Conservation (phyloP, 305 asterid genomes). For the Solanum hybrid region DNA sequence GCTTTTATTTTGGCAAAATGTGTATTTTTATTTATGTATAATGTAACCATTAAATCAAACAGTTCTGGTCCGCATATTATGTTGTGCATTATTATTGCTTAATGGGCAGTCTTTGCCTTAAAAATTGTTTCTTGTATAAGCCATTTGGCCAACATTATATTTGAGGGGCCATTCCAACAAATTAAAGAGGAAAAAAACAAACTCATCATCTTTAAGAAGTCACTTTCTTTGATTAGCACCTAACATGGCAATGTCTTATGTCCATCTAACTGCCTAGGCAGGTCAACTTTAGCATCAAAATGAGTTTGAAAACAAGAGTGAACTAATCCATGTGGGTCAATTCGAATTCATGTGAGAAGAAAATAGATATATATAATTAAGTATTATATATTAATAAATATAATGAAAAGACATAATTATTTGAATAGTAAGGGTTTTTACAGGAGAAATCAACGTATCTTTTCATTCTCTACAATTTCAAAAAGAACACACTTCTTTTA, state of each 20-base stretch:
- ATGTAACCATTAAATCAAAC: neutral
- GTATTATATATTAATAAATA: too few species aligned
- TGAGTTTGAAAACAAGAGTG: neutral
- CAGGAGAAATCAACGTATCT: neutral
- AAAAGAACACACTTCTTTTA: neutral
- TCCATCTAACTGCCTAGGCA: neutral
- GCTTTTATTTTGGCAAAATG: neutral
- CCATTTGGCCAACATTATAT: neutral
- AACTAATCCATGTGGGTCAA: neutral
- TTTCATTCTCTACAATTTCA: too few species aligned
- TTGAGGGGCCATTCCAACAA: neutral
- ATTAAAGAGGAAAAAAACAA: neutral
- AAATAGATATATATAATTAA: too few species aligned
- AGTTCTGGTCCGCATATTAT: neutral
- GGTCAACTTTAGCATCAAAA: neutral
- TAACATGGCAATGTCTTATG: neutral
- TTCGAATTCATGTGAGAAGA: neutral
- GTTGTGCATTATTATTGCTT: slow-evolving; percentile 1
- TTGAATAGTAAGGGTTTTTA: too few species aligned
- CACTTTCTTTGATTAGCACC: neutral
- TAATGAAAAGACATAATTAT: too few species aligned
- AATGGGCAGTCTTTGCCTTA: neutral
- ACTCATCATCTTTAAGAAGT: neutral
- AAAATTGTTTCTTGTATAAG: neutral
- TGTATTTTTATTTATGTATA: neutral